phyloP scores from a whole-genome alignment of 2,329 filamentous ascomycete genomes.

The Ophiognomonia clavigignenti-juglandacearum region DNA sequence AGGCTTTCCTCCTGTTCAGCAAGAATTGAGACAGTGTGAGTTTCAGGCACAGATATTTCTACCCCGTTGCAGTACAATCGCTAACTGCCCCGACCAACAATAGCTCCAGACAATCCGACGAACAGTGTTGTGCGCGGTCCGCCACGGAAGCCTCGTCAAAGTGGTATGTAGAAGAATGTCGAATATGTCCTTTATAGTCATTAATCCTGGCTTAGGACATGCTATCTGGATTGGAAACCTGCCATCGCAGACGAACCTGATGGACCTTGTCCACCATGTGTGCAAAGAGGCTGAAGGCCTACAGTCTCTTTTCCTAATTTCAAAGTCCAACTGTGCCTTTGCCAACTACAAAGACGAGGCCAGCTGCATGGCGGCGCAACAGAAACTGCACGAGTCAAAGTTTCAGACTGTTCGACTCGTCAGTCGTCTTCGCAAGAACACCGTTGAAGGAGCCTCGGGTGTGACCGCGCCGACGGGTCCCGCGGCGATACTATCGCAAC shows the following conservation, averaged over 20 bases:
- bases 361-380: conserved; percentile 71
- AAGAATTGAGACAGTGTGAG: conserved; percentile 16
- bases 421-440: conserved; percentile 67
- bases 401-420: conserved; percentile 84
- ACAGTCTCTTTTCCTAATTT: conserved; percentile 88
- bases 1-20: conserved; percentile 6
- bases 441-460: conserved; percentile 40
- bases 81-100: conserved; percentile 14
- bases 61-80: not conserved
- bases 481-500: conserved; percentile 30
- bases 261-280: conserved; percentile 86
- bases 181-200: not conserved
- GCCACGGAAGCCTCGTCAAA: conserved; percentile 55
- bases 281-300: conserved; percentile 73
- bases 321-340: conserved; percentile 96
- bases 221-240: conserved; percentile 96
- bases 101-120: conserved; percentile 29
- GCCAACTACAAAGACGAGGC: conserved; percentile 86
- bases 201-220: conserved; percentile 52
- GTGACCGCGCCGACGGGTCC: conserved; percentile 52
- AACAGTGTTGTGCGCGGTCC: conserved; percentile 48
- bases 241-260: conserved; percentile 74
- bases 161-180: conserved; percentile 41
- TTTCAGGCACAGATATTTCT: not conserved
- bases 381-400: conserved; percentile 82